Evolutionary conservation across 257 asterid genomes (phyloP).

Genomic region (Vinca minor): DNA sequence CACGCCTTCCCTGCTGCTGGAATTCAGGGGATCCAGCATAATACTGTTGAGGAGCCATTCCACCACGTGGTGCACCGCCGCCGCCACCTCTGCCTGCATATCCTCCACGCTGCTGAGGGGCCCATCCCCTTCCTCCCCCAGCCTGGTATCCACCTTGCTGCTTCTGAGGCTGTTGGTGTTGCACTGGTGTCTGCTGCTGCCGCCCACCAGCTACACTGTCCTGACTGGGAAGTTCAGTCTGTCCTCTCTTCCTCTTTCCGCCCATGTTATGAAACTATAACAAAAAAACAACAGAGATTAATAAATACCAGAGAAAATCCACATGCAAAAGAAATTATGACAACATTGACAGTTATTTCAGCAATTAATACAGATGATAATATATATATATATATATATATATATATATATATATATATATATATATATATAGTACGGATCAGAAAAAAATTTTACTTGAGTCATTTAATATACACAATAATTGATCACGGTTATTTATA

Average conservation of each 20-base stretch:
- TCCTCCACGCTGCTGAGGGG: slow-evolving; percentile 9
- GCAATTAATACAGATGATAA: not conserved
- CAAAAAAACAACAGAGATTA: slow-evolving; percentile 13
- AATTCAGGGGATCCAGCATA: slow-evolving; percentile 29
- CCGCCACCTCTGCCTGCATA: slow-evolving; percentile 28
- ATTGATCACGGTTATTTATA: too few species aligned
- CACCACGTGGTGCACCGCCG: slow-evolving; percentile 32
- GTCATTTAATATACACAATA: too few species aligned
- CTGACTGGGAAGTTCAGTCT: slow-evolving; percentile 54
- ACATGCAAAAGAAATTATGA: not conserved
- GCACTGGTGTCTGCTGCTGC: slow-evolving; percentile 36
- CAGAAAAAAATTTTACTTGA: too few species aligned
- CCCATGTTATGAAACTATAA: slow-evolving; percentile 50
- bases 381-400: too few species aligned
- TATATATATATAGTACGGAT: too few species aligned
- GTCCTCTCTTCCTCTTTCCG: slow-evolving; percentile 73
- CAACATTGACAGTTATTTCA: too few species aligned
- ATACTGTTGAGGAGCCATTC: slow-evolving; percentile 32
- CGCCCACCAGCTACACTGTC: slow-evolving; percentile 36
- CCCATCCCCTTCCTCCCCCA: slow-evolving; percentile 15
- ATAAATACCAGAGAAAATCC: not conserved
- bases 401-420: too few species aligned
- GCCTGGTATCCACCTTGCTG: slow-evolving; percentile 20
- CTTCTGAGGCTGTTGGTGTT: slow-evolving; percentile 20
- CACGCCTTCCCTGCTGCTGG: slow-evolving; percentile 40